These are phyloP conservation scores for Poteriospumella lacustris DNA, from an alignment of 108 stramenopile genomes.

Conservation along the genomic window DNA sequence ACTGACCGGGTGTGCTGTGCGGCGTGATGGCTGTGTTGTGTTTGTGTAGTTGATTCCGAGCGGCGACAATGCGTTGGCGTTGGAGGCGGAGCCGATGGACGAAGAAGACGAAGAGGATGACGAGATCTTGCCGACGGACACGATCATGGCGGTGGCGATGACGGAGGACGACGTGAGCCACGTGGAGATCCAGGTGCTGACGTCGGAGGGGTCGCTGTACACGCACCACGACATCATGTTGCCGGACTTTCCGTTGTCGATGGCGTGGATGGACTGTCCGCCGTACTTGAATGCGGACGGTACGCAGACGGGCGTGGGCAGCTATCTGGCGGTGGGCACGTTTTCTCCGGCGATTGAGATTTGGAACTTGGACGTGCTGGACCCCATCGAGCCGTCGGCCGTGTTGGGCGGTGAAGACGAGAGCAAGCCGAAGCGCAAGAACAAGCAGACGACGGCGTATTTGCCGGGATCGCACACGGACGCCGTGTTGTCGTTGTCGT, in stretches of 20 bases:
- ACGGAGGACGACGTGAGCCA: conserved; percentile 53
- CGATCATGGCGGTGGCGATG: conserved; percentile 45
- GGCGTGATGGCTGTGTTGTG: not conserved
- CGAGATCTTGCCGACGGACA: conserved; percentile 42
- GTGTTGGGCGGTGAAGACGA: conserved; percentile 76
- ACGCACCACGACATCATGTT: conserved; percentile 86
- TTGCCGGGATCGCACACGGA: conserved; percentile 81
- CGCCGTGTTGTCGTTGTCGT: conserved; percentile 91
- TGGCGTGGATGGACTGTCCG: conserved; percentile 56
- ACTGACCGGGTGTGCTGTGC: not conserved
- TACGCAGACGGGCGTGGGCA: conserved; percentile 56
- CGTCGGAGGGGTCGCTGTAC: conserved; percentile 74
- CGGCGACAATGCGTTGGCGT: conserved; percentile 32
- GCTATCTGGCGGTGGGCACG: conserved; percentile 90
- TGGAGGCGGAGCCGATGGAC: not conserved
- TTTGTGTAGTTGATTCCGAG: conserved; percentile 29
- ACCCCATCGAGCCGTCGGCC: conserved; percentile 85
- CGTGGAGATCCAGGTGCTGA: conserved; percentile 54
- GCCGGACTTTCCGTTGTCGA: conserved; percentile 87
- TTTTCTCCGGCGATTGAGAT: conserved; percentile 95
- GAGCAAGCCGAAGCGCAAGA: conserved; percentile 61
- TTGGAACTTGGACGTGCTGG: conserved; percentile 97
- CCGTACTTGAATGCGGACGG: conserved; percentile 29
- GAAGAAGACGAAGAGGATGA: conserved; percentile 28
- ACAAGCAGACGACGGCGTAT: conserved; percentile 42